Percentiles rank a stretch among this genome's conserved stretches.
phyloP scores from a whole-genome alignment of 768 basidiomycete species.

The Rhodocollybia butyracea region DNA sequence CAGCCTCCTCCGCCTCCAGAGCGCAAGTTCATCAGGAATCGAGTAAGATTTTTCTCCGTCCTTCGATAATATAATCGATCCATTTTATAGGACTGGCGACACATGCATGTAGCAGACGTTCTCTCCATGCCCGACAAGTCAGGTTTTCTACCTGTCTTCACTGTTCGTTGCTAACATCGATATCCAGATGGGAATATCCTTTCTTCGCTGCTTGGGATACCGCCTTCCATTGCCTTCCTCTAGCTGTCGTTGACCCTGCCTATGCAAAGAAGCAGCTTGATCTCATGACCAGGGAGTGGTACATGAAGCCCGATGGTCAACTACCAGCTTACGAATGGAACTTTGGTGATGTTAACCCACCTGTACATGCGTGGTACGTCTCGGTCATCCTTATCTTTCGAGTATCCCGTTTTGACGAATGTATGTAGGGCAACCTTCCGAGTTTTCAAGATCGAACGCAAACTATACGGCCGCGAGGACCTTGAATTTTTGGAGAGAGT shows the following conservation, averaged over 20 bases:
- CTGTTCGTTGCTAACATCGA: slow-evolving; percentile 7
- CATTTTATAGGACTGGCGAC: slow-evolving; percentile 78
- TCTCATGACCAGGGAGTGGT: slow-evolving; percentile 96
- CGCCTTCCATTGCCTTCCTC: slow-evolving; percentile 98
- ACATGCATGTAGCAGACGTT: slow-evolving; percentile 93
- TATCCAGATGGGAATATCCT: slow-evolving; percentile 89
- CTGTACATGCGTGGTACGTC: slow-evolving; percentile 91
- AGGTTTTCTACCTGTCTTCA: slow-evolving; percentile 17
- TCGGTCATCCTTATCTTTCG: background rate
- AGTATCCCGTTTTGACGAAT: background rate
- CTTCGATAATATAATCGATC: background rate
- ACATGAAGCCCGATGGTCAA: slow-evolving; percentile 98
- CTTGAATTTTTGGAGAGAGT: slow-evolving; percentile 92
- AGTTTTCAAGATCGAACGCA: slow-evolving; percentile 98
- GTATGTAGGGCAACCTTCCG: slow-evolving; percentile 87
- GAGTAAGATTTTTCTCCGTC: slow-evolving; percentile 38
- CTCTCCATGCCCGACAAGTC: slow-evolving; percentile 99
- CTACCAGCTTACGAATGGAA: slow-evolving; percentile 99
- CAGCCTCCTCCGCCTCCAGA: slow-evolving; percentile 94
- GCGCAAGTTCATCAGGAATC: slow-evolving; percentile 81
- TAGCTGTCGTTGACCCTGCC: slow-evolving; percentile 91
- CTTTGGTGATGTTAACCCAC: slow-evolving; percentile 97
- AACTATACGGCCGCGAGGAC: slow-evolving; percentile 89
- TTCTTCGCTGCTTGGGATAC: slow-evolving; percentile 99
- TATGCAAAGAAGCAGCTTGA: slow-evolving; percentile 99